These are phyloP conservation scores for Prototheca wickerhamii DNA, from an alignment of 163 green algal species.

Conservation along the genomic window DNA sequence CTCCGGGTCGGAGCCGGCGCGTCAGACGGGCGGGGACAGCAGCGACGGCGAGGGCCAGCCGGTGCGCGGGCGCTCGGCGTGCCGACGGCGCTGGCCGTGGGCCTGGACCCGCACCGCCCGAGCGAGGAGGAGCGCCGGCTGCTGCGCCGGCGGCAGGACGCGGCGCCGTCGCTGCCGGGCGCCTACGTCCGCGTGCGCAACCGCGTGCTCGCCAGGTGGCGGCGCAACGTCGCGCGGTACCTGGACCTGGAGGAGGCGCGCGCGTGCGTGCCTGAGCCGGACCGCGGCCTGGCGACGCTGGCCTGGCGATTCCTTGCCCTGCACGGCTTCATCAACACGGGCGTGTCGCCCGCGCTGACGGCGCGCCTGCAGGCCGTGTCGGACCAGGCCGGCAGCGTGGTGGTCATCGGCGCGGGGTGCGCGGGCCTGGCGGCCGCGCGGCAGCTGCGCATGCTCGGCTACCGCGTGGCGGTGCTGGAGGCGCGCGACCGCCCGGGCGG, in stretches of 20 bases:
- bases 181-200: slow-evolving; percentile 77
- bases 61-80: too few relatives aligned
- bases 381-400: slow-evolving; percentile 43
- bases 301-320: slow-evolving; percentile 39
- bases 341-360: slow-evolving; percentile 33
- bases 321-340: slow-evolving; percentile 94
- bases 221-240: slow-evolving; percentile 47
- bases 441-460: slow-evolving; percentile 68
- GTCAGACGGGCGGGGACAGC: too few relatives aligned
- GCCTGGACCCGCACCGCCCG: too few relatives aligned
- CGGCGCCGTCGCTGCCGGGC: too few relatives aligned
- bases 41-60: too few relatives aligned
- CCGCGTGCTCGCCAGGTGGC: slow-evolving; percentile 64
- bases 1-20: too few relatives aligned
- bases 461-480: slow-evolving; percentile 83
- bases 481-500: slow-evolving; percentile 68
- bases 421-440: slow-evolving; percentile 73
- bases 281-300: slow-evolving; percentile 22
- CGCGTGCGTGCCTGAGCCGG: slow-evolving; percentile 13
- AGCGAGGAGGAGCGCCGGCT: slow-evolving; percentile 46
- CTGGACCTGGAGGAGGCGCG: slow-evolving; percentile 51
- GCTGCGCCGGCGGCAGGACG: slow-evolving; percentile 38
- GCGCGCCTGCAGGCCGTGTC: not conserved
- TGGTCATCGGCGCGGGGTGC: slow-evolving; percentile 81
- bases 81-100: too few relatives aligned